These are phyloP conservation scores for Brassica cretica DNA, from an alignment of 345 rosid genomes.

Conservation along the genomic window DNA sequence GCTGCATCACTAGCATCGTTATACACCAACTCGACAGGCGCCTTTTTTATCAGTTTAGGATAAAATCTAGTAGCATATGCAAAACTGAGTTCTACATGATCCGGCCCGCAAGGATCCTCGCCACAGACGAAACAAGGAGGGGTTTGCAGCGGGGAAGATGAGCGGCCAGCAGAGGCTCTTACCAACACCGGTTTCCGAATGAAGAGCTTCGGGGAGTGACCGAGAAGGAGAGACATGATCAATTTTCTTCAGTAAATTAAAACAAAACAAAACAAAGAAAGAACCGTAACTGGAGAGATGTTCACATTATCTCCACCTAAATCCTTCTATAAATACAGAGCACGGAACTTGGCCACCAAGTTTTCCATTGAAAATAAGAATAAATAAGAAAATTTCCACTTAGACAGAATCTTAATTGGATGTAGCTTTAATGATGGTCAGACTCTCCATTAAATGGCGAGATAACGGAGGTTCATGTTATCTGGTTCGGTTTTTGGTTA, in stretches of 20 bases:
- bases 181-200: not conserved
- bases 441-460: too few relatives aligned
- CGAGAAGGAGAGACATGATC: not conserved
- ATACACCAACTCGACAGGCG: not conserved
- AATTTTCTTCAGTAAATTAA: not conserved
- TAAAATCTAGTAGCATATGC: too few relatives aligned
- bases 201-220: not conserved
- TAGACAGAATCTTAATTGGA: not conserved
- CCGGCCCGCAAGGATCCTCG: not conserved
- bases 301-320: not conserved
- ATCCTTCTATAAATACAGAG: not conserved
- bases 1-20: not conserved
- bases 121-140: too few relatives aligned
- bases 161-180: not conserved
- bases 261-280: not conserved
- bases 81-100: not conserved
- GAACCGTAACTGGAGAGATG: too few relatives aligned
- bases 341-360: not conserved
- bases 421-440: not conserved
- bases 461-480: too few relatives aligned
- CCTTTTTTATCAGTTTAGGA: not conserved
- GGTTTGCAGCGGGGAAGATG: too few relatives aligned
- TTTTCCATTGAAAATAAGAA: too few relatives aligned
- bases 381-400: not conserved
- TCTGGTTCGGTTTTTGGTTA: too few relatives aligned